phyloP scores from a whole-genome alignment of 2,329 filamentous ascomycete genomes.

The Cyphellophora attinorum region DNA sequence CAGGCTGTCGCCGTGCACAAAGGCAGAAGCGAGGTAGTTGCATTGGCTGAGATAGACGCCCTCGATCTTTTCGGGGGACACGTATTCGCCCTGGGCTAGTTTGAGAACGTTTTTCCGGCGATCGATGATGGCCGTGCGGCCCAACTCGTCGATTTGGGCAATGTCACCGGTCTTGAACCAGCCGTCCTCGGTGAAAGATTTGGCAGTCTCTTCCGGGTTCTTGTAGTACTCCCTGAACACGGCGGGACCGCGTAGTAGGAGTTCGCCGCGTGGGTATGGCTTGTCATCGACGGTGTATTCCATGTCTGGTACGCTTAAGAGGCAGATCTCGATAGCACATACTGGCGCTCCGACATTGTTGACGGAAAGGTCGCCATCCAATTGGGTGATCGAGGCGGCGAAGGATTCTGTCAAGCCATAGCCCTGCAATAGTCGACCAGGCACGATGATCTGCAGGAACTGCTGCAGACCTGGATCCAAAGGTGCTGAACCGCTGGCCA shows the following conservation, averaged over 20 bases:
- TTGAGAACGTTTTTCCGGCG: constrained; percentile 99
- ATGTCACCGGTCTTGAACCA: constrained; percentile 98
- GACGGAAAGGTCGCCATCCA: constrained; percentile 58
- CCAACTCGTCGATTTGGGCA: constrained; percentile 70
- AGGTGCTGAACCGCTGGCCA: constrained; percentile 84
- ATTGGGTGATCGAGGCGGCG: constrained; percentile 63
- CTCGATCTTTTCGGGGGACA: constrained; percentile 93
- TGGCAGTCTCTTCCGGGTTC: constrained; percentile 77
- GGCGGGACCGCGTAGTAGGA: constrained; percentile 70
- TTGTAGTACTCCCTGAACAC: constrained; percentile 84
- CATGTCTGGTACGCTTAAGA: constrained; percentile 84
- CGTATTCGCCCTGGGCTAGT: constrained; percentile 93
- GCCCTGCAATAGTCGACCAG: constrained; percentile 70
- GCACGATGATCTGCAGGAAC: constrained; percentile 78
- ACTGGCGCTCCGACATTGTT: constrained; percentile 74
- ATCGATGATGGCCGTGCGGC: constrained; percentile 87
- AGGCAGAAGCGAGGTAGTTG: constrained; percentile 67
- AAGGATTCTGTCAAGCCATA: constrained; percentile 95
- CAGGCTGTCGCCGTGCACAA: constrained; percentile 80
- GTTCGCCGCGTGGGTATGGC: constrained; percentile 80
- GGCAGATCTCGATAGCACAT: constrained; percentile 62
- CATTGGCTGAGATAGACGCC: constrained; percentile 82
- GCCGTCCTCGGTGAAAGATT: constrained; percentile 73
- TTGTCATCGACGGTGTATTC: constrained; percentile 84
- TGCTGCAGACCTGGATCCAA: constrained; percentile 80